Percentiles rank a stretch among this genome's conserved stretches.
phyloP scores from a whole-genome alignment of 192 early-diverging fungal genomes.

The Oehlia diaphana region DNA sequence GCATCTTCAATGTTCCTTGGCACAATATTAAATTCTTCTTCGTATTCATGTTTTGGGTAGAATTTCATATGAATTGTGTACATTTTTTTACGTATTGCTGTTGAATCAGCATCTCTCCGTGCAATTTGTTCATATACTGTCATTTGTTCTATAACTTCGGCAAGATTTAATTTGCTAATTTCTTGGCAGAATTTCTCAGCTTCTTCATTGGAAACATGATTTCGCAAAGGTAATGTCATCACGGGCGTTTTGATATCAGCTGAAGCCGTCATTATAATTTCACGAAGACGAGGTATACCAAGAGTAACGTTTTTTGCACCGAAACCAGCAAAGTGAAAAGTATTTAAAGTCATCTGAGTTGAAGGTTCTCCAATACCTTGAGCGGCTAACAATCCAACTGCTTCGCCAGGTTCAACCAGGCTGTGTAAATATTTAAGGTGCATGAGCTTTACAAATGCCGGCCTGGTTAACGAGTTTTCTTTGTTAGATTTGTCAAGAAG shows the following conservation, averaged over 20 bases:
- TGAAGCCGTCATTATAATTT: conserved; percentile 99
- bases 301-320: conserved; percentile 99
- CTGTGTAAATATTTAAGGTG: conserved; percentile 93
- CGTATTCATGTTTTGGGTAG: conserved; percentile 79
- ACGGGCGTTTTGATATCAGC: conserved; percentile 85
- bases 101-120: conserved; percentile 43
- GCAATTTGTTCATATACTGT: conserved; percentile 77
- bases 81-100: conserved; percentile 62
- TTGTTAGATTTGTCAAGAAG: conserved; percentile 49
- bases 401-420: conserved; percentile 96
- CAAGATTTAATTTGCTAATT: conserved; percentile 73
- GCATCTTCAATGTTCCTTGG: conserved; percentile 67
- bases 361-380: conserved; percentile 99
- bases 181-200: conserved; percentile 65
- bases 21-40: conserved; percentile 72
- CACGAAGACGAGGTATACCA: conserved; percentile 98
- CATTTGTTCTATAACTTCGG: conserved; percentile 86
- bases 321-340: conserved; percentile 96
- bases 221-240: conserved; percentile 84
- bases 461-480: conserved; percentile 50
- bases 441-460: conserved; percentile 90
- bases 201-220: conserved; percentile 65
- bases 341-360: conserved; percentile 99
- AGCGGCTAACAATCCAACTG: conserved; percentile 95
- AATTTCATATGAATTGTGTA: conserved; percentile 82